These are phyloP conservation scores for Chenopodium berlandieri DNA, from an alignment of 148 eudicot genomes.

Conservation along the genomic window DNA sequence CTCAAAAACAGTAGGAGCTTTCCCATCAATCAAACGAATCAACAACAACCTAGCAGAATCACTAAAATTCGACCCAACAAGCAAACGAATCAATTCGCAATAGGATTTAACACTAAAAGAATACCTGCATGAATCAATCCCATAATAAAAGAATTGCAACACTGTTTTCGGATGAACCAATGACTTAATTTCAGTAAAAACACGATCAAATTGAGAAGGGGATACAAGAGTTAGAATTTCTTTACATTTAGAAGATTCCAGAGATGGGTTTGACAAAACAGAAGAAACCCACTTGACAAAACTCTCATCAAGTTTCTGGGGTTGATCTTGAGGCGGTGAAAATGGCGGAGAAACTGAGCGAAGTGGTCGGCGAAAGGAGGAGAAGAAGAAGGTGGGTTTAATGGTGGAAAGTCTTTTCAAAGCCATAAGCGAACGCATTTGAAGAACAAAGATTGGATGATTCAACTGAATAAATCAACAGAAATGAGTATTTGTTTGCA, in stretches of 20 bases:
- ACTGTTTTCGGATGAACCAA: slow-evolving; percentile 51
- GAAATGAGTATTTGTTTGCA: neutral
- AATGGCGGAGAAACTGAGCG: slow-evolving; percentile 16
- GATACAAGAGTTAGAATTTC: slow-evolving; percentile 51
- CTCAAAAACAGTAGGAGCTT: slow-evolving; percentile 44
- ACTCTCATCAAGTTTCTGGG: slow-evolving; percentile 34
- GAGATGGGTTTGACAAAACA: slow-evolving; percentile 47
- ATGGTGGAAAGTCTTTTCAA: slow-evolving; percentile 36
- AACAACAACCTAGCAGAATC: slow-evolving; percentile 65
- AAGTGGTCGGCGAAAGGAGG: slow-evolving; percentile 24
- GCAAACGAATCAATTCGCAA: slow-evolving; percentile 68
- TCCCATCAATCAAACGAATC: slow-evolving; percentile 63
- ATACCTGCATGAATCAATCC: slow-evolving; percentile 43
- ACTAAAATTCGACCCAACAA: slow-evolving; percentile 42
- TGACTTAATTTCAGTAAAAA: slow-evolving; percentile 39
- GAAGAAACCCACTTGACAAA: slow-evolving; percentile 51
- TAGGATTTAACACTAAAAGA: slow-evolving; percentile 65
- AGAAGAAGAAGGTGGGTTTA: slow-evolving; percentile 30
- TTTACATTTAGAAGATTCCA: slow-evolving; percentile 54
- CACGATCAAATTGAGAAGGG: slow-evolving; percentile 57
- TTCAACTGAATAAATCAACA: neutral
- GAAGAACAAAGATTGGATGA: neutral
- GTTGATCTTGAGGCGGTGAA: slow-evolving; percentile 24
- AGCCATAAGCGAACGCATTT: slow-evolving; percentile 38
- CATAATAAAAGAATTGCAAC: slow-evolving; percentile 58